Evolutionary conservation across 352 stramenopile genomes (phyloP), one percentile per base, ranked within the genome.

Genomic region (Saprolegnia parasitica): DNA sequence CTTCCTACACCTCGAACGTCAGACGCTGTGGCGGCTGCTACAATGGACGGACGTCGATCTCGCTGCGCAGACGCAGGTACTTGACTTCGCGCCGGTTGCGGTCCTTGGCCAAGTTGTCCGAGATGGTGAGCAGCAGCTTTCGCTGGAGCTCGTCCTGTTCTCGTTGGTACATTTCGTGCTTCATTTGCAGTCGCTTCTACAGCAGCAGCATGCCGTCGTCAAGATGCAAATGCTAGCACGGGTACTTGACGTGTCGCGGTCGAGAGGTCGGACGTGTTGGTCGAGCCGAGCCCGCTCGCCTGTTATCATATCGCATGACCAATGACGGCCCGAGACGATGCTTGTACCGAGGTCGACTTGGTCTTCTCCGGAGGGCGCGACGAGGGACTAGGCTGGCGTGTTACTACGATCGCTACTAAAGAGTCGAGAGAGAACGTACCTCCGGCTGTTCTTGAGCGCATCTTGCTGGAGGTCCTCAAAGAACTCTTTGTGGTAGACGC

Each of bases 401-500:
- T 35, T 35, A 35, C 29, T 35, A 35, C 2, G 2, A 5, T 35
- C 5, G 29, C 29, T 2, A 35, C 29, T 35, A 35, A 35, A 35
- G 29, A 35, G 2, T 35, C 29, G 29, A 35, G 2, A 6, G 29
- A 35, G 5, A 35, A 6, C 2, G 4, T 39, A 67, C 58, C 58
- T 67, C 40, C 50, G 49, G 20, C 37, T 55, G 45, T 67, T 67
- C 24, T 68, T 78, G 39, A 88, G 49, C 6, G 80, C 81, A 26
- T 73, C 77, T 65, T 90, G 81, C 4, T 81, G 81, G 11, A 91
- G 78, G 65, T 87, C 79, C 46, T 89, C 81, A 58, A 91, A 89
- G 40, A 86, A 76, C 54, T 90, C 81, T 16, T 78, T 78, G 67
- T 91, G 90, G 75, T 91, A 83, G 62, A 91, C 81, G 15, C 81